phyloP scores from a whole-genome alignment of 345 rosid species.

The Lepidium aucheri region DNA sequence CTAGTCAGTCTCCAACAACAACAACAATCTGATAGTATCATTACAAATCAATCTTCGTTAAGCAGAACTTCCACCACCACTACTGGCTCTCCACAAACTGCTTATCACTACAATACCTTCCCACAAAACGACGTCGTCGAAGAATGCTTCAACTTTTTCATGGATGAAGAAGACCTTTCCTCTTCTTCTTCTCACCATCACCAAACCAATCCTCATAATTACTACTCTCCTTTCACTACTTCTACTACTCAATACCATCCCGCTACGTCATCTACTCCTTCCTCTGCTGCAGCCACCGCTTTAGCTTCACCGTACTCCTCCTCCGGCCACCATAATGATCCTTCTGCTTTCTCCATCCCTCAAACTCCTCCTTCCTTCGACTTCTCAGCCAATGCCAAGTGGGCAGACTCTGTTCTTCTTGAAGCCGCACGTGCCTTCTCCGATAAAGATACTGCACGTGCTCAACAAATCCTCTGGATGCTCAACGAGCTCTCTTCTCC shows the following conservation, averaged over 20 bases:
- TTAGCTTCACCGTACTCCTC: slow-evolving; percentile 28
- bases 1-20: slow-evolving; percentile 59
- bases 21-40: slow-evolving; percentile 60
- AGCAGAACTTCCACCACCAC: slow-evolving; percentile 82
- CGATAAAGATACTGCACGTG: slow-evolving; percentile 48
- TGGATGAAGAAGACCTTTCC: slow-evolving; percentile 99
- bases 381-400: slow-evolving; percentile 51
- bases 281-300: slow-evolving; percentile 24
- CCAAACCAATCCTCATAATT: slow-evolving; percentile 5
- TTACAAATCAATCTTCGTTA: slow-evolving; percentile 62
- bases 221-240: slow-evolving; percentile 34
- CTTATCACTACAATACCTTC: slow-evolving; percentile 42
- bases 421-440: slow-evolving; percentile 66
- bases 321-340: slow-evolving; percentile 32
- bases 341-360: slow-evolving; percentile 42
- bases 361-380: slow-evolving; percentile 50
- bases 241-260: slow-evolving; percentile 26
- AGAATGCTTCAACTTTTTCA: slow-evolving; percentile 98
- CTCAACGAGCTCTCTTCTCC: slow-evolving; percentile 85
- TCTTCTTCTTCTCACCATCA: slow-evolving; percentile 71
- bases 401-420: slow-evolving; percentile 67
- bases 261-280: slow-evolving; percentile 32
- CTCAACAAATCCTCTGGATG: slow-evolving; percentile 87
- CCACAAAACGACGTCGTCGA: slow-evolving; percentile 46
- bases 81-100: slow-evolving; percentile 59